Evolutionary conservation across 108 stramenopile species (phyloP).

Genomic region (Stephanodiscus minutulus): DNA sequence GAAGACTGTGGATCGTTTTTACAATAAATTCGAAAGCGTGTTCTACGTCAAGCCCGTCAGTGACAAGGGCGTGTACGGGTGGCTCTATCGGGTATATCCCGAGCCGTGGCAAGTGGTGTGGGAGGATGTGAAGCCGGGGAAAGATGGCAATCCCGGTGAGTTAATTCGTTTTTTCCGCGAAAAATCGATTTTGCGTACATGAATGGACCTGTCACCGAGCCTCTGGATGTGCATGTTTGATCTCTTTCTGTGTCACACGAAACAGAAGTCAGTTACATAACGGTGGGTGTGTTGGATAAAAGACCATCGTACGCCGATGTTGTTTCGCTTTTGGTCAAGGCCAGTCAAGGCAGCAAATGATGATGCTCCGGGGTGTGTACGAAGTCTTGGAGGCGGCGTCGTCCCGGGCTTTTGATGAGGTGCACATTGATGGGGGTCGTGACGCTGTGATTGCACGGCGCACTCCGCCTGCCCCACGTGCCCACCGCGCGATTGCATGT

Average conservation of each 20-base stretch:
- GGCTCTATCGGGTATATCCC: slow-evolving; percentile 72
- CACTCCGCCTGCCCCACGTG: not conserved
- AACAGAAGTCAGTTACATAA: slow-evolving; percentile 40
- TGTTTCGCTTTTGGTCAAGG: slow-evolving; percentile 32
- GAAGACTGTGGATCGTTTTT: slow-evolving; percentile 70
- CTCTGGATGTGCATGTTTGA: not conserved
- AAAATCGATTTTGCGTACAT: not conserved
- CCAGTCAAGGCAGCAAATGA: slow-evolving; percentile 24
- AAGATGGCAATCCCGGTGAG: slow-evolving; percentile 37
- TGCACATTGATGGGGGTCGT: not conserved
- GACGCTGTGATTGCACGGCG: not conserved
- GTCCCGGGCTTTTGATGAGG: not conserved
- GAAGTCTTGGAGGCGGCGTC: not conserved
- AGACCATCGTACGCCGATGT: slow-evolving; percentile 47
- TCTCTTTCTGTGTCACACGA: not conserved
- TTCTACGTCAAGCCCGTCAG: slow-evolving; percentile 73
- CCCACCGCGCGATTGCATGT: not conserved
- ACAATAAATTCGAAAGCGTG: slow-evolving; percentile 63
- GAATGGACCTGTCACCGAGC: not conserved
- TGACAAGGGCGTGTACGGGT: slow-evolving; percentile 71
- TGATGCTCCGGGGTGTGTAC: not conserved
- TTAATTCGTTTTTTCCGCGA: too few species aligned
- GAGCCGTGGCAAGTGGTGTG: slow-evolving; percentile 82
- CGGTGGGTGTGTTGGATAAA: slow-evolving; percentile 41
- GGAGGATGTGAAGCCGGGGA: slow-evolving; percentile 51